These are phyloP conservation scores for Adansonia madagascariensis DNA, from an alignment of 441 rosid species.

Conservation along the genomic window DNA sequence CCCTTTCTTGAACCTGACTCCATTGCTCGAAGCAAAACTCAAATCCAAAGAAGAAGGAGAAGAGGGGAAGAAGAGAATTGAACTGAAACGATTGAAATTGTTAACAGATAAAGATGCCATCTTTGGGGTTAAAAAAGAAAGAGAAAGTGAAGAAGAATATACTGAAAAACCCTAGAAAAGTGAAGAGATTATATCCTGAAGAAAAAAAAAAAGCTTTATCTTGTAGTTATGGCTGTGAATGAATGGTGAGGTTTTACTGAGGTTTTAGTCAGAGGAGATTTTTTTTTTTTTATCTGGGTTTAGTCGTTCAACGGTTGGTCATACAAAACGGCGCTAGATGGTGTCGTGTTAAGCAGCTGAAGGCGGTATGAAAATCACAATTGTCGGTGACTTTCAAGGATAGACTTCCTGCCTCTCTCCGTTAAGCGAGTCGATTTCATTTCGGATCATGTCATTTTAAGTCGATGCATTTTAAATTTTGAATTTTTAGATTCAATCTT, in stretches of 20 bases:
- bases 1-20: slow-evolving; percentile 11
- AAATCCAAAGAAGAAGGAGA: slow-evolving; percentile 28
- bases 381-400: too few relatives aligned
- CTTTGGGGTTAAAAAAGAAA: neutral
- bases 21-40: slow-evolving; percentile 18
- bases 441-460: too few relatives aligned
- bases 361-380: too few relatives aligned
- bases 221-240: slow-evolving; percentile 22
- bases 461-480: too few relatives aligned
- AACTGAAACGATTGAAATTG: slow-evolving; percentile 33
- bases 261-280: neutral
- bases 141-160: slow-evolving; percentile 34
- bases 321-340: neutral
- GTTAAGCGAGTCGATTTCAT: too few relatives aligned
- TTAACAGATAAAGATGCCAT: slow-evolving; percentile 48
- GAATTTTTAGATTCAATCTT: too few relatives aligned
- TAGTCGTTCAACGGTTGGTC: neutral
- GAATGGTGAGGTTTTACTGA: slow-evolving; percentile 16
- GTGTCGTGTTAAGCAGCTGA: neutral
- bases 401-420: too few relatives aligned
- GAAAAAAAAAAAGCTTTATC: neutral
- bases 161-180: slow-evolving; percentile 49
- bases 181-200: neutral
- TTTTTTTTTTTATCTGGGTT: neutral
- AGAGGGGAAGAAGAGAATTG: slow-evolving; percentile 29